Evolutionary conservation across 306 rosid genomes (phyloP).

Genomic region (Prunus armeniaca): DNA sequence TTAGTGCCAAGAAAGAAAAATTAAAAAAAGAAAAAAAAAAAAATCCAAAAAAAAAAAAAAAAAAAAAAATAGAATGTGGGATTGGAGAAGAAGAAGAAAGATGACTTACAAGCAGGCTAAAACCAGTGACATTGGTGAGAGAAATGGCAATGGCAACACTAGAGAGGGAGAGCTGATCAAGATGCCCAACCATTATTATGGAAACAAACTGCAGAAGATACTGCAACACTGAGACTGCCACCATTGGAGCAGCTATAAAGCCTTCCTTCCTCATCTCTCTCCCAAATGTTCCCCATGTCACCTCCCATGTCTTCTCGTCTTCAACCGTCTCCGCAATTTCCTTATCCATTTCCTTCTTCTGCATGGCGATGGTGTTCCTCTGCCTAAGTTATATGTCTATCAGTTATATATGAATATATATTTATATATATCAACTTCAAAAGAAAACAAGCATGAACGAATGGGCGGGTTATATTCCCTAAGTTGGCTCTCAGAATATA

Average conservation of each 20-base stretch:
- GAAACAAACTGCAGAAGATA: slow-evolving; percentile 27
- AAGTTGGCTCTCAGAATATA: not conserved
- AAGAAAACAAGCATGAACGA: not conserved
- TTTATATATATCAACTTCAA: not conserved
- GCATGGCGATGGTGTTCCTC: not conserved
- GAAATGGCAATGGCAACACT: slow-evolving; percentile 33
- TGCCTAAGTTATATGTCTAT: not conserved
- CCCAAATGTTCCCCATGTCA: slow-evolving; percentile 5
- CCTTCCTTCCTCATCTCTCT: slow-evolving; percentile 24
- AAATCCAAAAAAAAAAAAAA: not conserved
- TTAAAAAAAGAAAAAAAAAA: not conserved
- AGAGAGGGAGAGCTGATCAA: slow-evolving; percentile 23
- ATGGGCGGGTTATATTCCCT: not conserved
- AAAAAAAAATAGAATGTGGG: not conserved
- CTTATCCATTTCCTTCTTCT: not conserved
- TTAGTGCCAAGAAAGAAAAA: not conserved
- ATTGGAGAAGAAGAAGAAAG: not conserved
- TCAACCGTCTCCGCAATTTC: not conserved
- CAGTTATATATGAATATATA: not conserved
- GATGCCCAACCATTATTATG: slow-evolving; percentile 31
- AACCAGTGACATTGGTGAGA: slow-evolving; percentile 33
- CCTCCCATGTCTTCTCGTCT: slow-evolving; percentile 8
- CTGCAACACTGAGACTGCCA: slow-evolving; percentile 27
- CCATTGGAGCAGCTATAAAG: slow-evolving; percentile 27
- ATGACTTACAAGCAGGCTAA: slow-evolving; percentile 26